phyloP scores from a whole-genome alignment of 78 protist species.

The Ministeria vibrans region DNA sequence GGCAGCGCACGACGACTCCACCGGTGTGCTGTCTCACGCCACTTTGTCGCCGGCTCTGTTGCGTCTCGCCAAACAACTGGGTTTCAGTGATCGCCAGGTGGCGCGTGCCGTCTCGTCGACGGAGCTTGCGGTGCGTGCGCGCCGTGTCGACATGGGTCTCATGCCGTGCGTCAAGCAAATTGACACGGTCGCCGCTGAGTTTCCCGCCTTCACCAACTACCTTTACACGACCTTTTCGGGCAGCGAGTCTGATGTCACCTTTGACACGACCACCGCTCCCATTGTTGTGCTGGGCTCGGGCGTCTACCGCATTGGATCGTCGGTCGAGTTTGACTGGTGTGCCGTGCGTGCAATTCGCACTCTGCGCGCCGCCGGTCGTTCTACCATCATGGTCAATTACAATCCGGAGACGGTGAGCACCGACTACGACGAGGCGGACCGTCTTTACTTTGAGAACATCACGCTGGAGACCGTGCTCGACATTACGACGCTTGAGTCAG shows the following conservation, averaged over 20 bases:
- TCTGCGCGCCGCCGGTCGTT: constrained; percentile 64
- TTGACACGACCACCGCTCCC: constrained; percentile 41
- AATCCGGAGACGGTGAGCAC: constrained; percentile 97
- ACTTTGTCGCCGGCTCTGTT: background rate
- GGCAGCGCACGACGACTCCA: background rate
- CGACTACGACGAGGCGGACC: constrained; percentile 88
- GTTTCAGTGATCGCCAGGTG: constrained; percentile 79
- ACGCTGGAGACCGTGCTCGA: constrained; percentile 79
- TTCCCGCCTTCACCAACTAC: constrained; percentile 91
- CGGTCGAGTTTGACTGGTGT: constrained; percentile 78
- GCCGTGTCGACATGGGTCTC: constrained; percentile 37
- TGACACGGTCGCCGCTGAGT: constrained; percentile 94
- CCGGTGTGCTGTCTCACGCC: background rate
- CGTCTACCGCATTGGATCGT: constrained; percentile 85
- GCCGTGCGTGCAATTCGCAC: constrained; percentile 74
- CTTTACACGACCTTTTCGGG: constrained; percentile 90
- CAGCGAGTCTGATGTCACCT: constrained; percentile 56
- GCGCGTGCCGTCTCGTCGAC: constrained; percentile 39
- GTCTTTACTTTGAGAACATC: constrained; percentile 83
- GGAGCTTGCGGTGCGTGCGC: constrained; percentile 61
- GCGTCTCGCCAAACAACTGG: constrained; percentile 67
- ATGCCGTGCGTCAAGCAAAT: constrained; percentile 89
- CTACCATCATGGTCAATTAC: constrained; percentile 91
- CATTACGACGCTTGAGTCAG: constrained; percentile 55
- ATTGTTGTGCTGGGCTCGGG: constrained; percentile 84